Conservation (phyloP, 2,329 filamentous ascomycete species). For the Domatiomyces globalis region DNA sequence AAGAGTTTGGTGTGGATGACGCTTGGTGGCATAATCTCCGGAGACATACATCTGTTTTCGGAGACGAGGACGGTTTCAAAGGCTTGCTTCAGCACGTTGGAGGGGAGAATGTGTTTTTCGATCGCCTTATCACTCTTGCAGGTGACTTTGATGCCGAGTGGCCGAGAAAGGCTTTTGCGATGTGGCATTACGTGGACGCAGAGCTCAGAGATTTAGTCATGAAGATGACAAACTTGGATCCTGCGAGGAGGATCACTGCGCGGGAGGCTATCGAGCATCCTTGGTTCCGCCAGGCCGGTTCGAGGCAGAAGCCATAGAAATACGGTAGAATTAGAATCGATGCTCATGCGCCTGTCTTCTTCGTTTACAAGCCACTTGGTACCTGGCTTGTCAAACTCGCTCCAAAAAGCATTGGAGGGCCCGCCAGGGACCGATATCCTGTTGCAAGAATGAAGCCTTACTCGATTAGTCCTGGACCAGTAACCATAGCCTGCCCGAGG, state of each 20-base stretch:
- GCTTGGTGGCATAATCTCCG: constrained; percentile 24
- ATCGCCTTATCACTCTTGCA: constrained; percentile 24
- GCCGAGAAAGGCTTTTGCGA: constrained; percentile 29
- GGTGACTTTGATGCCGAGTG: constrained; percentile 29
- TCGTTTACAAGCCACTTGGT: no score
- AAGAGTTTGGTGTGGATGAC: constrained; percentile 22
- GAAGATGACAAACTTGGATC: constrained; percentile 23
- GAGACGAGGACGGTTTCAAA: constrained; percentile 28
- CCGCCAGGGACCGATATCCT: no score
- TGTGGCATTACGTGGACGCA: constrained; percentile 25
- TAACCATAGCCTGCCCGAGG: no score
- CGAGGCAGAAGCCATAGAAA: constrained; percentile 49
- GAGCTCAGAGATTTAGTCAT: constrained; percentile 22
- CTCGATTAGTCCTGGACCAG: no score
- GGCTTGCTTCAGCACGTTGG: constrained; percentile 31
- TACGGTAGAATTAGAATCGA: constrained; percentile 26
- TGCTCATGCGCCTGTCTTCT: no score
- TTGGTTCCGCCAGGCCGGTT: constrained; percentile 30
- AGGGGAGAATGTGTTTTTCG: constrained; percentile 26
- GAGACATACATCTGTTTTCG: constrained; percentile 36
- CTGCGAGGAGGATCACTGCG: constrained; percentile 22
- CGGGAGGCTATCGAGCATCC: constrained; percentile 22
- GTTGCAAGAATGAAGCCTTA: no score
- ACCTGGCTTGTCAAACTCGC: no score
- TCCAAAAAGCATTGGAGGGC: no score